Percentiles rank a stretch among this genome's conserved stretches.
These are phyloP conservation scores for Suhomyces terraborum DNA, from an alignment of 1,139 yeast species.

Conservation along the genomic window DNA sequence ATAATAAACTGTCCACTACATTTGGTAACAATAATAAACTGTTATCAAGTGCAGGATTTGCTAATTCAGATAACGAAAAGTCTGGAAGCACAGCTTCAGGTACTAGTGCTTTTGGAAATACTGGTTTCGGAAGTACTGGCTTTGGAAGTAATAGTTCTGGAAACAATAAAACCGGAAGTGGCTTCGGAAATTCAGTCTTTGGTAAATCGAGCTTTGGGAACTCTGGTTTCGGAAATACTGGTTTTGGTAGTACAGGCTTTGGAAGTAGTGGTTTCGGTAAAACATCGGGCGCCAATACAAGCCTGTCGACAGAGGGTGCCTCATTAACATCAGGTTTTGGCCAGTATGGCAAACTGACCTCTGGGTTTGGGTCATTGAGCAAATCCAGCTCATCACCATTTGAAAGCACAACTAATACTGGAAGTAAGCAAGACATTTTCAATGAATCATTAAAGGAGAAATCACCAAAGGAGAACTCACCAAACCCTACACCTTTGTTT, in stretches of 20 bases:
- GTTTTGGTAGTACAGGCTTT: conserved; percentile 6
- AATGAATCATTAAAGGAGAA: too few relatives aligned
- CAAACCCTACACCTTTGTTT: not conserved
- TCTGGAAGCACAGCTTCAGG: conserved; percentile 17
- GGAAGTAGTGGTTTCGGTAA: not conserved
- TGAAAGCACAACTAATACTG: conserved; percentile 11
- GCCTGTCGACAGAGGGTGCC: too few relatives aligned
- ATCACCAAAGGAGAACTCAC: too few relatives aligned
- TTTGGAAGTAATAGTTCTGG: not conserved
- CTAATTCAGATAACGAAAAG: too few relatives aligned
- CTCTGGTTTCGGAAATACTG: not conserved
- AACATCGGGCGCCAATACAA: too few relatives aligned
- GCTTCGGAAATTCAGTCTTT: conserved; percentile 17
- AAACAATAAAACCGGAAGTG: conserved; percentile 4
- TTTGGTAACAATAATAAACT: not conserved
- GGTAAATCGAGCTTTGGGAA: conserved; percentile 17
- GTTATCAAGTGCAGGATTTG: not conserved
- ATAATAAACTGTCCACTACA: too few relatives aligned
- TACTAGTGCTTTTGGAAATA: conserved; percentile 13
- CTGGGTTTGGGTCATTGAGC: not conserved
- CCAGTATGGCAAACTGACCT: not conserved
- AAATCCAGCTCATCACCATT: conserved; percentile 12
- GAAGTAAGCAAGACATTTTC: too few relatives aligned
- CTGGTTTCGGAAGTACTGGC: conserved; percentile 6
- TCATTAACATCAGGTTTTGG: conserved; percentile 2